Base-by-base conservation (phyloP, 2,329 filamentous ascomycete genomes). In the Colletotrichum navitas region DNA sequence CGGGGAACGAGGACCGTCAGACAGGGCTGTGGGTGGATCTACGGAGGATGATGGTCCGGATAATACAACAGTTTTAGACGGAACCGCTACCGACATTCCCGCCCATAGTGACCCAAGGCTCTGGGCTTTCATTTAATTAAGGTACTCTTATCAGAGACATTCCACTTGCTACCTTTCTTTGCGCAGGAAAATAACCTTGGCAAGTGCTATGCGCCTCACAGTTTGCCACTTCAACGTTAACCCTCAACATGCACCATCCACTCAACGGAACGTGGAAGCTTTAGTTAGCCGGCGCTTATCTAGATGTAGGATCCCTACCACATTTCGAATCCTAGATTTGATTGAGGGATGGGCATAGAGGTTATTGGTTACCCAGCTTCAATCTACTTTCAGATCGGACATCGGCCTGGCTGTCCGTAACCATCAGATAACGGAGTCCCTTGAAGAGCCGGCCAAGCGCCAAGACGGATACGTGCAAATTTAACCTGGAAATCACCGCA, bases 31-130 rank as follows among this genome's bases (percentile, higher is more conserved):
- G 29, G 12, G 65, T 63, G 54, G 68, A 68, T 11, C 45, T 14
- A 47, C 68, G 68, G 68, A 71, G 47, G 68, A 60, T 71, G 58
- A 71, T 54, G 68, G 68, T 71, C 68, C 68, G 68, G 68, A 26
- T 49, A 32, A 47, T 59, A 71, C 52, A 36, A 45, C 52, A 21
- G 41, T 41, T 29, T 49, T 34, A 16, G 12, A 24, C 68, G 68
- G 68, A 52, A 49, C 45, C 5, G 21, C 39, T 24, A 71, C 68
- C 68, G 68, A 71, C n/a, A 26, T 68, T 71, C 65, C 68, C 52
- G 65, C 21, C 29, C 16, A 34, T 0, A 21, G 65, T 21, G 52
- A 68, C 68, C 68, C 68, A 71, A 68, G 59, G 2, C 36, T 68
- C 65, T 71, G 59, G 65, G 64, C 63, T 58, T 63, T 67, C 56